Evolutionary conservation across 352 stramenopile species (phyloP), one percentile per base, ranked within the genome.

Genomic region (Globisporangium acanthophoron): DNA sequence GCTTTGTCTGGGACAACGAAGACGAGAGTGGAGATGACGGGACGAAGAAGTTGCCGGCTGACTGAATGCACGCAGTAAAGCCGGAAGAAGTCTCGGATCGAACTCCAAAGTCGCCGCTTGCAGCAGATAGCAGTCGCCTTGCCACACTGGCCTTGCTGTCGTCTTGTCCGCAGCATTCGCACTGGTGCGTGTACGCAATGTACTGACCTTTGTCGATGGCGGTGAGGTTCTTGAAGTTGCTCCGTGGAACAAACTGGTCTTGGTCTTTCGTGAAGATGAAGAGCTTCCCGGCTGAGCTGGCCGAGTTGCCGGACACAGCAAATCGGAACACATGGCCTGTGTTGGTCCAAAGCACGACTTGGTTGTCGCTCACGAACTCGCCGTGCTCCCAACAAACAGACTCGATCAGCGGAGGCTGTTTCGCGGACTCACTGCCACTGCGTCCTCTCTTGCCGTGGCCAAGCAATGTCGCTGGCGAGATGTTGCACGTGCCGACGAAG

Each of bases 181-280:
- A 90, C 56, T 85, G 70, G 20, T 80, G 69, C 57, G 88, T 64
- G 20, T 62, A 78, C 9, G 72, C 73, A 12, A 92, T 62, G 45
- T 80, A 73, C 39, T 88, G 60, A 1, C 67, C 74, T 40, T 73
- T 80, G 7, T 86, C 62, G 54, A 90, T 78, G 13, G 71, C 56
- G 11, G 65, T 65, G 49, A 92, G 56, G 6, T 48, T 62, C 52
- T 89, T 90, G 41, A 79, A 83, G 53, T 85, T 85, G 33, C 80
- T 89, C 33, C 82, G 70, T n/a, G 82, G 82, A 4, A 92, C 82
- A 24, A 92, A 73, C 54, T 92, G 82, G 44, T 92, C 82, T 60
- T 89, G 70, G 41, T 85, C 78, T 60, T 92, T 90, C 7, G 83
- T 92, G 49, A 94, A 90, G n/a, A 90, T 74, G 18, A 91, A 89